phyloP scores from a whole-genome alignment of 768 basidiomycete species.

The Serendipita sp. region DNA sequence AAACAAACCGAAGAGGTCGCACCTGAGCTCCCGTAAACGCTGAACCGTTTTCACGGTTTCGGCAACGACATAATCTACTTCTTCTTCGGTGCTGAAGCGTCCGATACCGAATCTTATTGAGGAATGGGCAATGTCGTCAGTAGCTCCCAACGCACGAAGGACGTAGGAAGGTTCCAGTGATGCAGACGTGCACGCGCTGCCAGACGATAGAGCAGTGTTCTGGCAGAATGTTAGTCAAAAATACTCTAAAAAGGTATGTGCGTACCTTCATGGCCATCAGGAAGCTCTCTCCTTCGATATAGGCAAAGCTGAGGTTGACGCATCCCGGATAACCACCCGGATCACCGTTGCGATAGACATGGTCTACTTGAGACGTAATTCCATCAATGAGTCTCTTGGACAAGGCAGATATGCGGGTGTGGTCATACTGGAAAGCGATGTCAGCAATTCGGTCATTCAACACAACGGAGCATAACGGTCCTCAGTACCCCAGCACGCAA shows the following conservation, averaged over 20 bases:
- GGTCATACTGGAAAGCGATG: conserved; percentile 49
- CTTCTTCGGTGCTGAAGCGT: conserved; percentile 92
- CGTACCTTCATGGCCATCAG: conserved; percentile 91
- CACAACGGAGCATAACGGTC: conserved; percentile 10
- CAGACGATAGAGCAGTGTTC: conserved; percentile 95
- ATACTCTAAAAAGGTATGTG: not conserved
- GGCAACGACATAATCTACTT: conserved; percentile 84
- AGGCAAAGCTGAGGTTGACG: conserved; percentile 87
- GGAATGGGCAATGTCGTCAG: conserved; percentile 98
- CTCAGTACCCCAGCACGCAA: conserved; percentile 91
- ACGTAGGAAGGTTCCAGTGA: conserved; percentile 98
- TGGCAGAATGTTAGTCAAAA: conserved; percentile 19
- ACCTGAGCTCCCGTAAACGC: conserved; percentile 87
- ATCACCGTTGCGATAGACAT: conserved; percentile 91
- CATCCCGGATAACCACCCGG: conserved; percentile 85
- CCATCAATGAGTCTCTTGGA: conserved; percentile 67
- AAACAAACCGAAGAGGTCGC: conserved; percentile 14
- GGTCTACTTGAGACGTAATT: conserved; percentile 71
- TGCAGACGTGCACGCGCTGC: conserved; percentile 95
- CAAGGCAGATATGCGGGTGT: conserved; percentile 51
- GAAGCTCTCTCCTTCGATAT: conserved; percentile 93
- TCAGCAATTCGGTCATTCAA: not conserved
- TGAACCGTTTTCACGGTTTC: conserved; percentile 80
- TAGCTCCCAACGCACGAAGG: conserved; percentile 85
- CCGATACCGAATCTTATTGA: conserved; percentile 95